These are phyloP conservation scores for Teratosphaeria nubilosa DNA, from an alignment of 2,329 filamentous ascomycete genomes.

Conservation along the genomic window DNA sequence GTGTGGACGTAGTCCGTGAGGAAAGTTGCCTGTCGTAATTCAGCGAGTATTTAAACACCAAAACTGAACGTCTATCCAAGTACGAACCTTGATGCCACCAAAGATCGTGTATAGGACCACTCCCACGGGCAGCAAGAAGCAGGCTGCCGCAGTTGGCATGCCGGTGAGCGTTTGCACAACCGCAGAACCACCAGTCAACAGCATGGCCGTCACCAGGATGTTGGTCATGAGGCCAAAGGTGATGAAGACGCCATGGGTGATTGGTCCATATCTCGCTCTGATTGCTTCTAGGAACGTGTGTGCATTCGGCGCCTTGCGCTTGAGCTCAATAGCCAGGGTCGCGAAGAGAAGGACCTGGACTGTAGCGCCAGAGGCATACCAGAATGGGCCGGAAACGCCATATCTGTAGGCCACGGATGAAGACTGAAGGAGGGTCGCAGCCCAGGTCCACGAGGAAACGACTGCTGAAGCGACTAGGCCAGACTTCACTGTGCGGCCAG, in stretches of 20 bases:
- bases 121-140: constrained; percentile 70
- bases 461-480: constrained; percentile 60
- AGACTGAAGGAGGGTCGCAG: constrained; percentile 26
- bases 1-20: constrained; percentile 82
- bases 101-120: constrained; percentile 70
- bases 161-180: constrained; percentile 64
- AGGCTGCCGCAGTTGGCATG: constrained; percentile 68
- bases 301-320: constrained; percentile 65
- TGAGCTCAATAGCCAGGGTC: constrained; percentile 81
- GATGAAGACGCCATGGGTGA: constrained; percentile 68
- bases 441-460: constrained; percentile 71
- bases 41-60: background rate
- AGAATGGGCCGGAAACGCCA: constrained; percentile 57
- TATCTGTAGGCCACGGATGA: constrained; percentile 44
- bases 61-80: background rate
- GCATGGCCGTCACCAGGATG: constrained; percentile 78
- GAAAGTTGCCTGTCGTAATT: constrained; percentile 51
- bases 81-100: constrained; percentile 57
- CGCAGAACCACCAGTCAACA: constrained; percentile 72
- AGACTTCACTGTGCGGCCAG: constrained; percentile 63
- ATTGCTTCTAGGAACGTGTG: constrained; percentile 58
- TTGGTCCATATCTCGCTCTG: constrained; percentile 63
- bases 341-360: constrained; percentile 86
- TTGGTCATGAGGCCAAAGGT: constrained; percentile 68
- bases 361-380: constrained; percentile 58